Evolutionary conservation across 2,329 filamentous ascomycete species (phyloP).

Genomic region (Alternaria ventricosa): DNA sequence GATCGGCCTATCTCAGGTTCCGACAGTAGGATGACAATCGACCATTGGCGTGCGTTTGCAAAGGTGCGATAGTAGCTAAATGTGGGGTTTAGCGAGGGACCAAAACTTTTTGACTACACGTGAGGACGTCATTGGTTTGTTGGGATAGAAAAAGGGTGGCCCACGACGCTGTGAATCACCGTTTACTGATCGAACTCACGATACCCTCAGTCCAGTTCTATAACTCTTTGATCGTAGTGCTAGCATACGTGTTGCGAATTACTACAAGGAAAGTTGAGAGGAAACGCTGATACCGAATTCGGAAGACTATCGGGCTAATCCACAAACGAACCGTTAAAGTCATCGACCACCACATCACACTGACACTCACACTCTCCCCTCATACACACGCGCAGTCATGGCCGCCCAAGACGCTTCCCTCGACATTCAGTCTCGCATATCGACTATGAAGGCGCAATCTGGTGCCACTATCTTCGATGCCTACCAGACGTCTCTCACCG

Average conservation of each 20-base stretch:
- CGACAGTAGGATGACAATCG: conserved; percentile 16
- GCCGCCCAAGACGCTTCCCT: conserved; percentile 26
- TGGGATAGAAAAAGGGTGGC: conserved; percentile 23
- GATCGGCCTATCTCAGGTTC: conserved; percentile 15
- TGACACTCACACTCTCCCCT: background rate
- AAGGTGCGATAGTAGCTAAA: conserved; percentile 21
- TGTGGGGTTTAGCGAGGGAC: conserved; percentile 36
- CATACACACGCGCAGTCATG: conserved; percentile 11
- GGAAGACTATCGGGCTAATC: conserved; percentile 13
- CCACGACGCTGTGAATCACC: conserved; percentile 9
- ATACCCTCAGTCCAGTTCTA: background rate
- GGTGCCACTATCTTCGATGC: conserved; percentile 30
- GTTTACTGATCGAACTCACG: background rate
- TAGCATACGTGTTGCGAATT: background rate
- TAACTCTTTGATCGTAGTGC: background rate
- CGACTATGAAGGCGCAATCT: conserved; percentile 28
- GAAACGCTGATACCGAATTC: background rate
- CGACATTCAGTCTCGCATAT: conserved; percentile 31
- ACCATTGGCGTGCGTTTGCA: conserved; percentile 17
- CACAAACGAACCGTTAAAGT: background rate
- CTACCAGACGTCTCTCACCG: conserved; percentile 37
- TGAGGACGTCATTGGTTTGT: conserved; percentile 22
- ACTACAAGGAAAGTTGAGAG: background rate
- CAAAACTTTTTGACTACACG: conserved; percentile 34
- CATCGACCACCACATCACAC: background rate